phyloP scores from a whole-genome alignment of 257 asterid species.

The Ilex aquifolium region DNA sequence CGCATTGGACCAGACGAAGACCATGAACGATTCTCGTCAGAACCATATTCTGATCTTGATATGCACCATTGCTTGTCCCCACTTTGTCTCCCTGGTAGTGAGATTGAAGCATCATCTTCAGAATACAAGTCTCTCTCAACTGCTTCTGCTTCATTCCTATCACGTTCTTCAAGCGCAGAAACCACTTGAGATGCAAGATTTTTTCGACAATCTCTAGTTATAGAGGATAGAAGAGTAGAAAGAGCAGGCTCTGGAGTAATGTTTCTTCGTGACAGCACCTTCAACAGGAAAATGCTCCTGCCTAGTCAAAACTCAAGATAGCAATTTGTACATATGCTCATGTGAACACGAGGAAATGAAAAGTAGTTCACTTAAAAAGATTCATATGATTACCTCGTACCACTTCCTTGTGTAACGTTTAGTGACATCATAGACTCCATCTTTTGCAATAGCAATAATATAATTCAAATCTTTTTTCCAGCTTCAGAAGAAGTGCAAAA shows the following conservation, averaged over 20 bases:
- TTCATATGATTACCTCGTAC: slow-evolving; percentile 56
- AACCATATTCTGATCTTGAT: slow-evolving; percentile 76
- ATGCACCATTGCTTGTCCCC: slow-evolving; percentile 84
- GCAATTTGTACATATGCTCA: neutral
- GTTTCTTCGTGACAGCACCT: slow-evolving; percentile 76
- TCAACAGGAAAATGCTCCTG: slow-evolving; percentile 11
- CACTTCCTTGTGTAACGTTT: slow-evolving; percentile 91
- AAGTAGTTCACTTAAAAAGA: slow-evolving; percentile 12
- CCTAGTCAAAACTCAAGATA: neutral
- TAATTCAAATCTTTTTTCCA: slow-evolving; percentile 82
- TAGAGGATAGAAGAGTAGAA: slow-evolving; percentile 36
- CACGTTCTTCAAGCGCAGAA: slow-evolving; percentile 57
- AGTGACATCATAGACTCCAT: slow-evolving; percentile 92
- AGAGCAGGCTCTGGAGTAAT: slow-evolving; percentile 59
- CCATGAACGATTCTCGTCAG: slow-evolving; percentile 54
- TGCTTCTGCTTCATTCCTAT: slow-evolving; percentile 62
- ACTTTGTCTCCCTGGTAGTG: slow-evolving; percentile 92
- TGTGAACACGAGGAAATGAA: neutral
- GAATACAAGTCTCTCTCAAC: slow-evolving; percentile 55
- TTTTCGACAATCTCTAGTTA: slow-evolving; percentile 56
- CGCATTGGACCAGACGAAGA: slow-evolving; percentile 84
- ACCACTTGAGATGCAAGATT: slow-evolving; percentile 36
- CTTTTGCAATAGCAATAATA: slow-evolving; percentile 63
- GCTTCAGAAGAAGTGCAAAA: slow-evolving; percentile 33
- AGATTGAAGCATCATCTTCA: slow-evolving; percentile 50